Base-by-base conservation (phyloP, 495 filamentous ascomycete species). In the Podospora tetraspora region DNA sequence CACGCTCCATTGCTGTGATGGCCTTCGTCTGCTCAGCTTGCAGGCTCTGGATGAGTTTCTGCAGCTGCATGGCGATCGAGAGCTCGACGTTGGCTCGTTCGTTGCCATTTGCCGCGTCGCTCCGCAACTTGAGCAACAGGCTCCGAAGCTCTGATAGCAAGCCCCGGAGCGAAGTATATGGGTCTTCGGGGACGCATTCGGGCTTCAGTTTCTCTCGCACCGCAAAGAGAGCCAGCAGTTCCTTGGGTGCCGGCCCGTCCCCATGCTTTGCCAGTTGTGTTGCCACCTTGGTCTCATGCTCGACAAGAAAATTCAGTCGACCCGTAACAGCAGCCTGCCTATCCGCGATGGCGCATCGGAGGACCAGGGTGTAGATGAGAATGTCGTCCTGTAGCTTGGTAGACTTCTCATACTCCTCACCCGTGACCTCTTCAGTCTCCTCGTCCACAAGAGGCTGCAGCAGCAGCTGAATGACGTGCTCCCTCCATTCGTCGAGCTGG, bases 401-500 rank as follows among this genome's bases (percentile, higher is more conserved):
- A 3, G 94, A 95, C 19, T 89, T 85, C 68, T 93, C 91, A 69
- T 95, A 96, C 75, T 97, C 94, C 24, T 97, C 87, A 37, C 95
- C 94, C 56, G 93, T 91, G 1, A 88, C 84, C 43, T 95, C 91
- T 9, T 83, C 80, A 16, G 87, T 84, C 62, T 96, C 92, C 71
- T 93, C 86, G 71, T 97, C 95, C 24, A 99, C 90, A 8, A 99
- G 82, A 0, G 91, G 86, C 59, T 88, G 82, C 1, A 88, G 78
- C 2, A 97, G 83, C 22, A 94, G 83, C 61, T 90, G 80, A 34
- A 91, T 83, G 69, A 93, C 86, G 24, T 85, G 80, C 27, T 89
- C 83, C 30, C 93, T 84, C 91, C 91, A 97, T 66, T 90, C 80
- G 19, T 89, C 84, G 27, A 97, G 83, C 61, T 87, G 79, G 32